Conservation (phyloP, 768 basidiomycete genomes). For the Hypsizygus marmoreus region DNA sequence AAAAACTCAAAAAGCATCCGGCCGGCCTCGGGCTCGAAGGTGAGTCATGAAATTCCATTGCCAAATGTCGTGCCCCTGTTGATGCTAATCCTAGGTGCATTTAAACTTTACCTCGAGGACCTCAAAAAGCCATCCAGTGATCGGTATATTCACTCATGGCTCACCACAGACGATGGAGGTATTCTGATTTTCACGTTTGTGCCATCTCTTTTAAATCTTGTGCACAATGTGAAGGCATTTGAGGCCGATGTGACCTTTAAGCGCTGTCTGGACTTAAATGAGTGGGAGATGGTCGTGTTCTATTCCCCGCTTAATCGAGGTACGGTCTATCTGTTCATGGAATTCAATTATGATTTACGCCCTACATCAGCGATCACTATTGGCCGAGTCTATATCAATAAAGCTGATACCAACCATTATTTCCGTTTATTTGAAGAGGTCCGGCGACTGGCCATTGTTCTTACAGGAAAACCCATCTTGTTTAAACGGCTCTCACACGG, state of each 20-base stretch:
- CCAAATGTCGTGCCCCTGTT: constrained; percentile 1
- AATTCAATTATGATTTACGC: constrained; percentile 8
- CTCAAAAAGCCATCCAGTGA: constrained; percentile 26
- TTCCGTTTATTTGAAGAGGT: constrained; percentile 20
- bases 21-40: background rate
- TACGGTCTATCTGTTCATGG: constrained; percentile 14
- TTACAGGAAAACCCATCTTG: constrained; percentile 13
- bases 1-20: background rate
- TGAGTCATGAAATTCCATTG: background rate
- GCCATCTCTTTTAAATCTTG: constrained; percentile 10
- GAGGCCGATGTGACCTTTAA: constrained; percentile 20
- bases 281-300: constrained; percentile 21
- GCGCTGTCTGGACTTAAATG: constrained; percentile 12
- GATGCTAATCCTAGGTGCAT: constrained; percentile 8
- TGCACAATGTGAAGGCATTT: constrained; percentile 15
- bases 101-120: constrained; percentile 21
- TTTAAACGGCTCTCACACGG: constrained; percentile 18
- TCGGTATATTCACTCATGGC: constrained; percentile 19
- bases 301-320: too few relatives aligned
- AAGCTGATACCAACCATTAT: constrained; percentile 14
- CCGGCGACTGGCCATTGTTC: constrained; percentile 10
- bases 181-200: constrained; percentile 24
- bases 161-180: constrained; percentile 8
- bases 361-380: constrained; percentile 16
- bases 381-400: constrained; percentile 16